Conservation (phyloP, 2,329 filamentous ascomycete genomes). For the Pestalotiopsis sp. region DNA sequence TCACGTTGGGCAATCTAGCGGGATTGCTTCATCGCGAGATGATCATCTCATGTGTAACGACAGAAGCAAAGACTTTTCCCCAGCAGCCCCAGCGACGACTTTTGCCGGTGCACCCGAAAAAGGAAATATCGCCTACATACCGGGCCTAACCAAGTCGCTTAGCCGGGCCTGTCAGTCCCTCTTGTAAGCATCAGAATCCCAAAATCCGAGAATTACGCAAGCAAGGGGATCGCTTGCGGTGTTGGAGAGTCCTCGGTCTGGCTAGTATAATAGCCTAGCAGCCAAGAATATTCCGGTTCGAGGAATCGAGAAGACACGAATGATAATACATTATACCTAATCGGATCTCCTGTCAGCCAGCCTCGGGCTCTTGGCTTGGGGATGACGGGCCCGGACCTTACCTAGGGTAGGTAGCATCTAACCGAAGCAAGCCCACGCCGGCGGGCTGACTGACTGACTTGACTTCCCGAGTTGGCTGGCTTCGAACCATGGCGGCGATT, state of each 20-base stretch:
- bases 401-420: not conserved
- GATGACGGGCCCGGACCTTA: not conserved
- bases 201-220: not conserved
- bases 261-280: not conserved
- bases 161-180: not conserved
- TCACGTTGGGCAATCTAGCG: constrained; percentile 1
- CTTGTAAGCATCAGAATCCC: not conserved
- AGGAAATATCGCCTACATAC: not conserved
- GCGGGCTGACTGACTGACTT: not conserved
- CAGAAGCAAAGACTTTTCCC: not conserved
- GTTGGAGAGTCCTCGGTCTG: not conserved
- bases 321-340: not conserved
- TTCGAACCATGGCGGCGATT: not conserved
- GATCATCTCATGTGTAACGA: constrained; percentile 10
- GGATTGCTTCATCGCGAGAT: constrained; percentile 5
- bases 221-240: not conserved
- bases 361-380: not conserved
- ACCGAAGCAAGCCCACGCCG: not conserved
- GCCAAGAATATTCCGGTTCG: not conserved
- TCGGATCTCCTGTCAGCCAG: not conserved
- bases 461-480: not conserved
- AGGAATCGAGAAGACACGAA: not conserved
- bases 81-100: not conserved
- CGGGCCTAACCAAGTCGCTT: not conserved
- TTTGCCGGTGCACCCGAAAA: not conserved